Conservation (phyloP, 768 basidiomycete species). For the Agrocybe chaxingu region DNA sequence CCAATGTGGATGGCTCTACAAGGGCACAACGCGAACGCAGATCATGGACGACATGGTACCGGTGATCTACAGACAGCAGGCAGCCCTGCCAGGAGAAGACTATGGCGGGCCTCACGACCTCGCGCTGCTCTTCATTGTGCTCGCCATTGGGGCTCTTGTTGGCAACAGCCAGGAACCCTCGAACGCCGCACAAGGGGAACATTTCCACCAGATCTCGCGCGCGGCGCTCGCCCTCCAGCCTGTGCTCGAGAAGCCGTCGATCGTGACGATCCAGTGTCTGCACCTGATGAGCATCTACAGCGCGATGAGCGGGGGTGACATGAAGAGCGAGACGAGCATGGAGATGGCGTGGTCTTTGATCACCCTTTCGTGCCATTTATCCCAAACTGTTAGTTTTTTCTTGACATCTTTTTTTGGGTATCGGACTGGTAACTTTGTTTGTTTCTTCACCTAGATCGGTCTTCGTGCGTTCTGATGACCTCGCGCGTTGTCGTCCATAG, state of each 20-base stretch:
- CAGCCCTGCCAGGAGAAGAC: constrained; percentile 34
- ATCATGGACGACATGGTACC: constrained; percentile 64
- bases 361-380: constrained; percentile 61
- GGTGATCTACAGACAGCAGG: constrained; percentile 55
- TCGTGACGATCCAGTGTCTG: constrained; percentile 68
- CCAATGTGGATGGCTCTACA: constrained; percentile 59
- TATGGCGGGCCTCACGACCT: constrained; percentile 45
- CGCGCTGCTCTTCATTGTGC: constrained; percentile 50
- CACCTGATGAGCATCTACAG: constrained; percentile 70
- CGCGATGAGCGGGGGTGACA: constrained; percentile 64
- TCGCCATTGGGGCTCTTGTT: constrained; percentile 54
- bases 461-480: constrained; percentile 49
- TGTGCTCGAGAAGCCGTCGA: constrained; percentile 66
- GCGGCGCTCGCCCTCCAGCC: constrained; percentile 67
- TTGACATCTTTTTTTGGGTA: background rate
- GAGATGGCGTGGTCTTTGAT: constrained; percentile 70
- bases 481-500: background rate
- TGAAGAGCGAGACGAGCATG: constrained; percentile 62
- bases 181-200: constrained; percentile 45
- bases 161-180: constrained; percentile 21
- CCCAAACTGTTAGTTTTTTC: constrained; percentile 52
- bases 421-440: background rate
- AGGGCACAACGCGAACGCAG: constrained; percentile 59
- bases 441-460: constrained; percentile 43
- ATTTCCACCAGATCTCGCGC: constrained; percentile 62